A percentile compares a stretch with the other conserved stretches of the same genome.
phyloP scores from a whole-genome alignment of 495 filamentous ascomycete genomes.

The Aspergillus hancockii region DNA sequence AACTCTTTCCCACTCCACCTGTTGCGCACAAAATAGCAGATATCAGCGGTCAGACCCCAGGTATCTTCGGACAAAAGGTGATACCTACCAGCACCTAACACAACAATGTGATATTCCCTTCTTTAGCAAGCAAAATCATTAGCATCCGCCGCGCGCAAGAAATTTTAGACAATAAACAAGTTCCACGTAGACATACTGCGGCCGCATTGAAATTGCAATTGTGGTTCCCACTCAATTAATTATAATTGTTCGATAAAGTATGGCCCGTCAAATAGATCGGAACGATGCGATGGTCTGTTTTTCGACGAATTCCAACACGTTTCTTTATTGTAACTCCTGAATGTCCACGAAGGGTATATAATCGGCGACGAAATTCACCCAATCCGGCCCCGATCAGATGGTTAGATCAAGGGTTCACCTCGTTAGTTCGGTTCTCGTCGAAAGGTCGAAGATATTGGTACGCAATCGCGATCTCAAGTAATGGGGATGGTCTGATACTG shows the following conservation, averaged over 20 bases:
- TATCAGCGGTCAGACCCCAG: constrained; percentile 16
- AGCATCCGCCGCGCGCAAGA: constrained; percentile 20
- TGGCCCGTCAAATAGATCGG: background rate
- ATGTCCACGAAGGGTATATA: background rate
- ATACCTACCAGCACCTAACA: constrained; percentile 77
- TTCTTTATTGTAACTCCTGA: background rate
- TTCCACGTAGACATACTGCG: constrained; percentile 43
- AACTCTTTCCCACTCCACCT: constrained; percentile 98
- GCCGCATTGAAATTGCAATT: constrained; percentile 46
- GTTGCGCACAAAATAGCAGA: constrained; percentile 19
- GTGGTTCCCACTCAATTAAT: constrained; percentile 1
- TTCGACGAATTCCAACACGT: background rate
- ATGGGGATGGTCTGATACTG: constrained; percentile 17
- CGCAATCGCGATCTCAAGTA: background rate
- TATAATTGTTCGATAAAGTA: background rate
- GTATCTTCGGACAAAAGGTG: constrained; percentile 14
- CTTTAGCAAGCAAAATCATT: constrained; percentile 39
- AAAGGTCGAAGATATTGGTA: background rate
- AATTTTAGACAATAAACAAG: background rate
- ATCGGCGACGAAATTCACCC: constrained; percentile 5
- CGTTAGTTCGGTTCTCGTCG: background rate
- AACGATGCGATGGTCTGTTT: background rate
- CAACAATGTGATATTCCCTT: constrained; percentile 90
- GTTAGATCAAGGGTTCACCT: background rate
- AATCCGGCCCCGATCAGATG: background rate